Evolutionary conservation across 345 rosid species (phyloP).

Genomic region (Eucalyptus viminalis): DNA sequence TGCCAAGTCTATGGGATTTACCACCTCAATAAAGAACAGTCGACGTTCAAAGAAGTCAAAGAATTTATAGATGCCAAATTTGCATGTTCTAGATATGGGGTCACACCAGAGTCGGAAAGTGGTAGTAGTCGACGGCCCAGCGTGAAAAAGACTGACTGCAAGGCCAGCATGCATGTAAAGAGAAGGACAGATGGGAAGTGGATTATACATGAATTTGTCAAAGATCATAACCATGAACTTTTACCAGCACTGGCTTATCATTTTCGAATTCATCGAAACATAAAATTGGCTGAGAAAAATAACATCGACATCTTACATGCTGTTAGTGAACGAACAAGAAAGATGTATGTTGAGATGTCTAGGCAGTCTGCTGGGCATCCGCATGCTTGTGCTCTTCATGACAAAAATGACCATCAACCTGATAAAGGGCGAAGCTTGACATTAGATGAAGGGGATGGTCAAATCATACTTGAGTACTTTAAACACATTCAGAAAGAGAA

Average conservation of each 20-base stretch:
- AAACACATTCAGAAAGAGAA: slow-evolving; percentile 31
- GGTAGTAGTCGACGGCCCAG: slow-evolving; percentile 17
- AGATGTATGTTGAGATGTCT: slow-evolving; percentile 43
- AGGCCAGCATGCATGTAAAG: slow-evolving; percentile 54
- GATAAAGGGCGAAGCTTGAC: slow-evolving; percentile 23
- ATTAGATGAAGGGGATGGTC: slow-evolving; percentile 34
- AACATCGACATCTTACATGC: slow-evolving; percentile 25
- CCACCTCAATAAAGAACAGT: slow-evolving; percentile 39
- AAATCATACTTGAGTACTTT: slow-evolving; percentile 32
- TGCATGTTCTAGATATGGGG: slow-evolving; percentile 45
- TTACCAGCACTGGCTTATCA: slow-evolving; percentile 25
- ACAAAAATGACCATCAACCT: background rate
- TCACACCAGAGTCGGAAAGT: slow-evolving; percentile 28
- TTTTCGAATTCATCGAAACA: slow-evolving; percentile 9
- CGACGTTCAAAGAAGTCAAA: slow-evolving; percentile 42
- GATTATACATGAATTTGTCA: slow-evolving; percentile 36
- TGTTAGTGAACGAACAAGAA: slow-evolving; percentile 36
- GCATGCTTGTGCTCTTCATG: slow-evolving; percentile 7
- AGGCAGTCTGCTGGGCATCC: slow-evolving; percentile 22
- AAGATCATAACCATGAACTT: slow-evolving; percentile 46
- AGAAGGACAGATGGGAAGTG: slow-evolving; percentile 41
- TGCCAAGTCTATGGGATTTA: slow-evolving; percentile 44
- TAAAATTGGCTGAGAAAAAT: slow-evolving; percentile 10
- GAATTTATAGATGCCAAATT: slow-evolving; percentile 51
- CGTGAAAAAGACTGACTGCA: slow-evolving; percentile 38